These are phyloP conservation scores for Nicotiana paniculata DNA, from an alignment of 257 asterid genomes.

Conservation along the genomic window DNA sequence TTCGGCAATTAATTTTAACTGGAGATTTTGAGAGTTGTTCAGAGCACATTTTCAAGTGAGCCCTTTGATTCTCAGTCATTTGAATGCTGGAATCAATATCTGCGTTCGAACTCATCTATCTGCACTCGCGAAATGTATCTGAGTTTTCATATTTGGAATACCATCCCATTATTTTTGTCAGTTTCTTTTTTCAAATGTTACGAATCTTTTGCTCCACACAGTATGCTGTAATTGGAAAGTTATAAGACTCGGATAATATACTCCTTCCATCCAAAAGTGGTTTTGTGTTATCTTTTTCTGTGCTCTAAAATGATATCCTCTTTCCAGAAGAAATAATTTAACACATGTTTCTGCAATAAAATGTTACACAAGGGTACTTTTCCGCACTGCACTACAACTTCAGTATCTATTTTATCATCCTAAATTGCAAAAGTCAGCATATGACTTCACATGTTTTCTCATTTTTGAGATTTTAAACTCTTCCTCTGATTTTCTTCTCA, in stretches of 20 bases:
- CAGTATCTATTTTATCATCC: neutral
- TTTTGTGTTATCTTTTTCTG: neutral
- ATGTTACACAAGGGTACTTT: neutral
- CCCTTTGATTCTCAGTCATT: conserved; percentile 12
- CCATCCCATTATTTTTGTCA: neutral
- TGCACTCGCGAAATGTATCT: neutral
- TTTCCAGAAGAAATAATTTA: neutral
- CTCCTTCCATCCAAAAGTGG: neutral
- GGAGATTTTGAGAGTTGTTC: conserved; percentile 89
- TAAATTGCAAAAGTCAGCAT: neutral
- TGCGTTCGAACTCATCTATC: neutral
- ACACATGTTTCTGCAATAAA: neutral
- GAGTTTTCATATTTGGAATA: neutral
- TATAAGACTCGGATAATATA: neutral
- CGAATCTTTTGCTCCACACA: neutral
- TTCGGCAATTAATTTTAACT: conserved; percentile 77
- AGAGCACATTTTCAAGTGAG: conserved; percentile 80
- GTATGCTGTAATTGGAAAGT: neutral
- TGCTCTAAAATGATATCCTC: neutral
- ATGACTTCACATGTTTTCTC: neutral
- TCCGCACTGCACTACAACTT: neutral
- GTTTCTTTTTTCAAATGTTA: neutral
- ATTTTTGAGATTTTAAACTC: neutral
- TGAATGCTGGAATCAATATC: neutral
- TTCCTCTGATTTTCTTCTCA: neutral